phyloP scores from a whole-genome alignment of 192 early-diverging fungal species.

The Entophlyctis luteolus region DNA sequence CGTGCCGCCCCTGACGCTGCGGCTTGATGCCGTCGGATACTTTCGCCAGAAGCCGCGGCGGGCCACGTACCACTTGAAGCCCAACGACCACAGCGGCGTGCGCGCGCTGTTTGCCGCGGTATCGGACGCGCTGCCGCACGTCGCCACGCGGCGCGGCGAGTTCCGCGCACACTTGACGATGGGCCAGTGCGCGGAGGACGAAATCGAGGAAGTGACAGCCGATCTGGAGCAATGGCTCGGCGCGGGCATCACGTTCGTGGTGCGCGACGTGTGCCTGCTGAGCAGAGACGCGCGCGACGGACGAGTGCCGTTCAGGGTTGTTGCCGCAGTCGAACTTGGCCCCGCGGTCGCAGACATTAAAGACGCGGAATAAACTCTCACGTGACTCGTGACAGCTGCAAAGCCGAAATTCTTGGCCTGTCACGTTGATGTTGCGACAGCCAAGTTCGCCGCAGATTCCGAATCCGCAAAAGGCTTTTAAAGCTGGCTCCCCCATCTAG shows the following conservation, averaged over 20 bases:
- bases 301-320: neutral
- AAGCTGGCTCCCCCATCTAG: neutral
- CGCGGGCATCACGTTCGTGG: neutral
- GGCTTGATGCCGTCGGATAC: neutral
- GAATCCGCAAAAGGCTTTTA: slow-evolving; percentile 12
- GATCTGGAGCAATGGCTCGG: neutral
- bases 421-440: slow-evolving; percentile 2
- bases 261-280: neutral
- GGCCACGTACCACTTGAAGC: neutral
- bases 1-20: neutral
- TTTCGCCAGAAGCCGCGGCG: neutral
- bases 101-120: neutral
- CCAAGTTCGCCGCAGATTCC: slow-evolving; percentile 23
- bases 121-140: neutral
- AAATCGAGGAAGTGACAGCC: neutral
- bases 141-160: neutral
- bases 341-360: too few species aligned
- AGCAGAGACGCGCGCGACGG: neutral
- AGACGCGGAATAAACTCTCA: too few species aligned
- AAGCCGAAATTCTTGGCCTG: too few species aligned
- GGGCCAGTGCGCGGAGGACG: neutral
- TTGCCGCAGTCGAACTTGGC: neutral
- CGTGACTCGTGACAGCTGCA: too few species aligned
- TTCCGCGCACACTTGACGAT: neutral
- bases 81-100: neutral